These are phyloP conservation scores for Tinospora cordifolia DNA, from an alignment of 164 flowering plant genomes.

Conservation along the genomic window DNA sequence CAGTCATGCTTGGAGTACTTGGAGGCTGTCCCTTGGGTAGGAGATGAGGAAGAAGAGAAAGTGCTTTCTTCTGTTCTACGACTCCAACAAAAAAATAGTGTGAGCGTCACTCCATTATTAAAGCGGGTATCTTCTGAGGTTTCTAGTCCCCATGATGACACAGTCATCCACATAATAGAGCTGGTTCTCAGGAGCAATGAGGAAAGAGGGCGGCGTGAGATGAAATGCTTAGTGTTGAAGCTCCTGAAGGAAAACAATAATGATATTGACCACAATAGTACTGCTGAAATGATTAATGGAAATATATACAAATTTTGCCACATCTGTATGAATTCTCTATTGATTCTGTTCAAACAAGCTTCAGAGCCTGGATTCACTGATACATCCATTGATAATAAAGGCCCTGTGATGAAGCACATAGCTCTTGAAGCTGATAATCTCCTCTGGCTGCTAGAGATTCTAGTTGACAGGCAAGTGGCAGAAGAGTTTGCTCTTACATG, in stretches of 20 bases:
- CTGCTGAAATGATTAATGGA: slow-evolving; percentile 43
- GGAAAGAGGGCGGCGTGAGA: slow-evolving; percentile 84
- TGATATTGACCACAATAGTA: slow-evolving; percentile 27
- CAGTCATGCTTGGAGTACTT: slow-evolving; percentile 78
- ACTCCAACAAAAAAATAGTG: slow-evolving; percentile 46
- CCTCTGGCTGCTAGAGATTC: slow-evolving; percentile 82
- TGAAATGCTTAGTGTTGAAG: slow-evolving; percentile 79
- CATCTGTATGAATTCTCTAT: slow-evolving; percentile 46
- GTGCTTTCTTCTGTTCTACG: slow-evolving; percentile 66
- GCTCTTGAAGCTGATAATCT: slow-evolving; percentile 78
- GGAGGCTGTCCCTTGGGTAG: slow-evolving; percentile 98
- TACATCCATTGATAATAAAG: slow-evolving; percentile 31
- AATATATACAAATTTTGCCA: slow-evolving; percentile 53
- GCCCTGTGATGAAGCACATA: slow-evolving; percentile 45
- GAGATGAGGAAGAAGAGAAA: slow-evolving; percentile 85
- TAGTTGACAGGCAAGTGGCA: slow-evolving; percentile 61
- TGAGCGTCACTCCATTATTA: slow-evolving; percentile 51
- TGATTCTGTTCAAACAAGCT: slow-evolving; percentile 51
- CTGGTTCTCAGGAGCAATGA: slow-evolving; percentile 85
- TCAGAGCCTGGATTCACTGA: slow-evolving; percentile 46
- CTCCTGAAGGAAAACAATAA: slow-evolving; percentile 65
- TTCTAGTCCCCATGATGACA: slow-evolving; percentile 49
- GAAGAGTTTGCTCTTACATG: slow-evolving; percentile 73
- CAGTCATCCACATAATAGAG: slow-evolving; percentile 65
- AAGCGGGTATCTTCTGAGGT: slow-evolving; percentile 63